Evolutionary conservation across 1,284 basidiomycete genomes (phyloP).

Genomic region (Heterobasidion annosum): DNA sequence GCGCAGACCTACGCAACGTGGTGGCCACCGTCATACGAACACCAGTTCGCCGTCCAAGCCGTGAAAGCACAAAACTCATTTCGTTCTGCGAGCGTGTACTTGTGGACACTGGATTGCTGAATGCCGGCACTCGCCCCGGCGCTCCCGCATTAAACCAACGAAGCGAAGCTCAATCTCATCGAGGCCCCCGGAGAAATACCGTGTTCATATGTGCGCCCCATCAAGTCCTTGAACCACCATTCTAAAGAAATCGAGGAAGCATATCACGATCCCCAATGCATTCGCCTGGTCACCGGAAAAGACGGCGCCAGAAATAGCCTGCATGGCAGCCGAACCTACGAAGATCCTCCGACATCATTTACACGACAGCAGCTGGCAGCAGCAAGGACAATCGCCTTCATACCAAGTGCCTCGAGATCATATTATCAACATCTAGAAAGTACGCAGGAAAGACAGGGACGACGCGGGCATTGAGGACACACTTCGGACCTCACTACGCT

Average conservation of each 20-base stretch:
- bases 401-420: neutral
- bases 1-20: slow-evolving; percentile 6
- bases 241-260: too few species aligned
- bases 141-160: too few species aligned
- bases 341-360: too few species aligned
- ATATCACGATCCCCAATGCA: neutral
- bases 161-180: too few species aligned
- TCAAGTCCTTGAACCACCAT: neutral
- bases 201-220: neutral
- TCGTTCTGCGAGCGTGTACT: too few species aligned
- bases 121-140: too few species aligned
- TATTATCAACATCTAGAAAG: neutral
- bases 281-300: neutral
- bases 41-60: too few species aligned
- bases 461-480: slow-evolving; percentile 1
- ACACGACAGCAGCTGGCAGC: too few species aligned
- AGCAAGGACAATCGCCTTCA: neutral
- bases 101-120: too few species aligned
- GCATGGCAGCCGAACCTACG: too few species aligned
- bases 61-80: too few species aligned
- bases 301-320: neutral
- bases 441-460: neutral
- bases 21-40: slow-evolving; percentile 3
- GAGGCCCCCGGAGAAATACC: too few species aligned
- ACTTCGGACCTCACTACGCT: slow-evolving; percentile 2